Evolutionary conservation across 768 basidiomycete species (phyloP), one percentile per base, ranked within the genome.

Genomic region (Tylopilus plumbeoviolaceoides): DNA sequence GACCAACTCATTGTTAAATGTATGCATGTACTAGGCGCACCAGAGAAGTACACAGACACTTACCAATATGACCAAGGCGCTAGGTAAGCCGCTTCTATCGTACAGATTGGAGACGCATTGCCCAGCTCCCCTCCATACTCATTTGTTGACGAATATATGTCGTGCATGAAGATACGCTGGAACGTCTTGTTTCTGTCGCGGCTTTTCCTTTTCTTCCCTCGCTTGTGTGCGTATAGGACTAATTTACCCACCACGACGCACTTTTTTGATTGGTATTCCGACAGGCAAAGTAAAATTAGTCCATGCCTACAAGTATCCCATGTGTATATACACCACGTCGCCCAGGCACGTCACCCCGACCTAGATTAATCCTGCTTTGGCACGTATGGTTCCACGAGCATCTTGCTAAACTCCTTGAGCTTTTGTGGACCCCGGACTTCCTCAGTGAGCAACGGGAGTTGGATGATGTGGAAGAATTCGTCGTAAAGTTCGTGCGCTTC

Each of bases 401-500:
- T 91, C 73, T 85, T 82, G 71, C 91, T 93, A 66, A 98, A 98
- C 66, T 91, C 86, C 63, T 86, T 84, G 54, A 99, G 81, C 74
- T 91, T 95, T 70, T 93, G 88, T 0, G 92, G 91, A 5, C 97
- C 97, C 62, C 97, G 81, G 5, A 98, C 95, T 72, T 98, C 97
- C 68, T 98, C 95, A 5, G 94, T 97, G 49, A 98, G 82, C 33
- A 99, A 73, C 3, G 97, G 97, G 44, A 99, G 80, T 67, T 88
- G 84, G 15, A 98, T 73, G 61, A 99, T 97, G 70, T 99, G 94
- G 85, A 98, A 99, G 69, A 95, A 97, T 62, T 97, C 93, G 70
- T 92, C 91, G 67, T 97, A 97, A 45, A 98, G 85, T 66, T 98
- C 95, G 71, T 97, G 91, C 15, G 95, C 95, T 73, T 98, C 97